A percentile compares a stretch with the other conserved stretches of the same genome.
Evolutionary conservation across 2,329 filamentous ascomycete species (phyloP).

Genomic region (Aspergillus eucalypticola): DNA sequence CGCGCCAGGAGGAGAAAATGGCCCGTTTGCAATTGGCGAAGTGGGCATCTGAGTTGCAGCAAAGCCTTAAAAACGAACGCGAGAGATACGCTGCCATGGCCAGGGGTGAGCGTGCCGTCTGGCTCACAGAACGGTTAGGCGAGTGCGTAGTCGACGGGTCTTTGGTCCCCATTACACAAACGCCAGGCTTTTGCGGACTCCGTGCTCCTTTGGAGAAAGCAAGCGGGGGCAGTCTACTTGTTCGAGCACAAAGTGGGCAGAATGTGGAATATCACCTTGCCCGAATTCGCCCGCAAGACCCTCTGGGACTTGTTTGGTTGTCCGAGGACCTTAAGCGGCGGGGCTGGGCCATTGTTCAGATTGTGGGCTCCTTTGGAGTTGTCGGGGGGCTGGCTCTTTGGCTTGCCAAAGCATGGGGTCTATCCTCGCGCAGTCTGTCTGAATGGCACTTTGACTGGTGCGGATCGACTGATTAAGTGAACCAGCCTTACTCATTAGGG

Average conservation of each 20-base stretch:
- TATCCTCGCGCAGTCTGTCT: constrained; percentile 33
- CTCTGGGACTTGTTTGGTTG: constrained; percentile 73
- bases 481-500: too few relatives aligned
- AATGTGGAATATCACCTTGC: constrained; percentile 36
- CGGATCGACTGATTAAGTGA: constrained; percentile 16
- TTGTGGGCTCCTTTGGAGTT: constrained; percentile 72
- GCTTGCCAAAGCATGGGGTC: constrained; percentile 50
- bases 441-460: constrained; percentile 34
- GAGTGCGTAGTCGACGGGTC: constrained; percentile 68
- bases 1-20: constrained; percentile 60
- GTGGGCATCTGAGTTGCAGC: constrained; percentile 80
- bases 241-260: constrained; percentile 28
- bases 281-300: constrained; percentile 65
- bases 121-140: constrained; percentile 66
- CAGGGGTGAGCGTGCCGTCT: constrained; percentile 64
- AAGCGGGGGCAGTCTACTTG: constrained; percentile 21
- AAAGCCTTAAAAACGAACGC: constrained; percentile 72
- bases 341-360: constrained; percentile 68
- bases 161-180: constrained; percentile 54
- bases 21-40: constrained; percentile 72
- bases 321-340: constrained; percentile 65
- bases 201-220: constrained; percentile 28
- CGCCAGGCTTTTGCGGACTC: constrained; percentile 31
- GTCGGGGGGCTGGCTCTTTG: constrained; percentile 71
- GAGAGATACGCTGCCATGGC: constrained; percentile 65